phyloP scores from a whole-genome alignment of 179 eudicot genomes.

The Beta corolliflora region DNA sequence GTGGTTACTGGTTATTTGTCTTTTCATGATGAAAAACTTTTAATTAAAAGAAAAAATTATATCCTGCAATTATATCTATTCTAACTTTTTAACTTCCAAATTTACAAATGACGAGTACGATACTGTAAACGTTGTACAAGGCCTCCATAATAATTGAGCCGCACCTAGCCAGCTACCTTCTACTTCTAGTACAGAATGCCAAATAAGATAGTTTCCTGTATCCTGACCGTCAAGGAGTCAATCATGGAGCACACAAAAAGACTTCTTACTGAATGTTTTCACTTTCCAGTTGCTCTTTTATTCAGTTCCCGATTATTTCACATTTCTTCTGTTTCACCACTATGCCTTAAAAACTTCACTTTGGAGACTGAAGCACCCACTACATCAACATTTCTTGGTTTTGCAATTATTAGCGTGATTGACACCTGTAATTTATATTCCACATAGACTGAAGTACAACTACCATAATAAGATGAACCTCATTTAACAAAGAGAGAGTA shows the following conservation, averaged over 20 bases:
- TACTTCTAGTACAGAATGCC: neutral
- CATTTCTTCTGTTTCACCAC: neutral
- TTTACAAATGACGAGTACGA: too few relatives aligned
- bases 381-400: neutral
- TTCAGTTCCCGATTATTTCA: neutral
- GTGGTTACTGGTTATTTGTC: too few relatives aligned
- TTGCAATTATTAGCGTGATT: neutral
- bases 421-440: neutral
- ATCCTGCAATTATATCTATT: too few relatives aligned
- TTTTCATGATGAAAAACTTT: too few relatives aligned
- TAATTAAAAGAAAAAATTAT: too few relatives aligned
- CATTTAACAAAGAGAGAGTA: neutral
- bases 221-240: neutral
- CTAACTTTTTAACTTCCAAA: too few relatives aligned
- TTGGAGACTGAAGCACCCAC: neutral
- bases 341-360: neutral
- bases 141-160: neutral
- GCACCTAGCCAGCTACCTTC: neutral
- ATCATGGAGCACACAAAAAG: neutral
- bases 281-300: too few relatives aligned
- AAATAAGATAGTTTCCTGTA: neutral
- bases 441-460: neutral
- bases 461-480: neutral
- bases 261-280: neutral
- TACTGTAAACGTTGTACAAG: too few relatives aligned